Evolutionary conservation across 495 filamentous ascomycete species (phyloP).

Genomic region (Lasiosphaeriaceae sp.): DNA sequence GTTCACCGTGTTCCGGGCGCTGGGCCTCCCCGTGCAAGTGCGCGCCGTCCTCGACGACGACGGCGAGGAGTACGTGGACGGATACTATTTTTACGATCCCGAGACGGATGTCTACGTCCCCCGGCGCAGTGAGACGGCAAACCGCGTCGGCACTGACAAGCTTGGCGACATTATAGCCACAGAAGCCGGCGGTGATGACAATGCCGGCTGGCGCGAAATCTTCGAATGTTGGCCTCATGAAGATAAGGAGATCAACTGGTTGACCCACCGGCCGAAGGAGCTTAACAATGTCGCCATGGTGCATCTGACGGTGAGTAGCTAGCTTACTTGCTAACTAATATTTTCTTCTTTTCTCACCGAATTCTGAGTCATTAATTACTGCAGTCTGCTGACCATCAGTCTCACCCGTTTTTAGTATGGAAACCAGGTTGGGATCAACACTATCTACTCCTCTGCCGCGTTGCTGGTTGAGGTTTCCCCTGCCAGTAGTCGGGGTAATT

Average conservation of each 20-base stretch:
- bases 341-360: neutral
- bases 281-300: neutral
- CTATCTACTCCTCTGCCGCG: neutral
- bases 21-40: neutral
- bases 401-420: too few species aligned
- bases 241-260: neutral
- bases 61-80: neutral
- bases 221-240: neutral
- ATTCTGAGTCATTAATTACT: neutral
- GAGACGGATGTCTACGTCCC: neutral
- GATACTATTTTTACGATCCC: too few species aligned
- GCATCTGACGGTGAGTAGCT: conserved; percentile 2
- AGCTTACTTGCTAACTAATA: neutral
- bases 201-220: neutral
- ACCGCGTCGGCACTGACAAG: conserved; percentile 4
- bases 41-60: neutral
- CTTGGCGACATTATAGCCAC: neutral
- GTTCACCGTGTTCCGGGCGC: conserved; percentile 3
- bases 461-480: conserved; percentile 5
- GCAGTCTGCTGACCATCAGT: too few species aligned
- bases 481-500: too few species aligned
- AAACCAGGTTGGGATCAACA: neutral
- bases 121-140: neutral
- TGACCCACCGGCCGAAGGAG: neutral
- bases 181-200: neutral